A percentile compares a stretch with the other conserved stretches of the same genome.
phyloP scores from a whole-genome alignment of 2,329 filamentous ascomycete genomes.

The Hortaea sp. region DNA sequence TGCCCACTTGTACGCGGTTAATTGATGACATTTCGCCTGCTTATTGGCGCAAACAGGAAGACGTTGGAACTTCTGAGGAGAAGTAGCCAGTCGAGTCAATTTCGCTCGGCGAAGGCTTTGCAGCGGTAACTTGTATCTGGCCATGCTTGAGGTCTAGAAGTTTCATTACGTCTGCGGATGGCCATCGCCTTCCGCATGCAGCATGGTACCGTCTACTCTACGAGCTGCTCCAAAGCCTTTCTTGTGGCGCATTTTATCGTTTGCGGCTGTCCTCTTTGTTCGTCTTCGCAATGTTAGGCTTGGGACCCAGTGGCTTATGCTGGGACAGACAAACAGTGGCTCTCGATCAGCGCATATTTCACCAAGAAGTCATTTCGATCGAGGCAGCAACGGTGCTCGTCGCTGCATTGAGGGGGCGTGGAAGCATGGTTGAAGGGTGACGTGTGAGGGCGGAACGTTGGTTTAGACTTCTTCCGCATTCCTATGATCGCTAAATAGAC shows the following conservation, averaged over 20 bases:
- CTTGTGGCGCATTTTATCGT: not conserved
- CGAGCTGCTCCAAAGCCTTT: not conserved
- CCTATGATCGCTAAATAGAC: too few relatives aligned
- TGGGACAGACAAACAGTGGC: too few relatives aligned
- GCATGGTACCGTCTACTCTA: not conserved
- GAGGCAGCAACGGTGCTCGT: too few relatives aligned
- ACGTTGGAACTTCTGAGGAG: not conserved
- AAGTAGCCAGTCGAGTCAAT: too few relatives aligned
- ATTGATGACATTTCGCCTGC: constrained; percentile 4
- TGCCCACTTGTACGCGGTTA: constrained; percentile 15
- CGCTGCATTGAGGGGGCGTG: too few relatives aligned
- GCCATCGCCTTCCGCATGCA: constrained; percentile 1
- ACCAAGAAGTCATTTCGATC: too few relatives aligned
- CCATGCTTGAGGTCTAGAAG: not conserved
- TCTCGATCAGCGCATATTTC: too few relatives aligned
- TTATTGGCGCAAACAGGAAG: not conserved
- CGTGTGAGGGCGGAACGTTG: too few relatives aligned
- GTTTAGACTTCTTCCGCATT: too few relatives aligned
- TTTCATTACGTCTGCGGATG: not conserved
- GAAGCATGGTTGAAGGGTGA: too few relatives aligned
- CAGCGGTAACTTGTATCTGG: not conserved
- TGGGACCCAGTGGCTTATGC: too few relatives aligned
- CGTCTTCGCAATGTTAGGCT: not conserved
- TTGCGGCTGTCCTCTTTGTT: not conserved
- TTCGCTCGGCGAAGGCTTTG: too few relatives aligned